Percentiles rank a stretch among this genome's conserved stretches.
phyloP scores from a whole-genome alignment of 495 filamentous ascomycete genomes.

The Daldinia grandis region DNA sequence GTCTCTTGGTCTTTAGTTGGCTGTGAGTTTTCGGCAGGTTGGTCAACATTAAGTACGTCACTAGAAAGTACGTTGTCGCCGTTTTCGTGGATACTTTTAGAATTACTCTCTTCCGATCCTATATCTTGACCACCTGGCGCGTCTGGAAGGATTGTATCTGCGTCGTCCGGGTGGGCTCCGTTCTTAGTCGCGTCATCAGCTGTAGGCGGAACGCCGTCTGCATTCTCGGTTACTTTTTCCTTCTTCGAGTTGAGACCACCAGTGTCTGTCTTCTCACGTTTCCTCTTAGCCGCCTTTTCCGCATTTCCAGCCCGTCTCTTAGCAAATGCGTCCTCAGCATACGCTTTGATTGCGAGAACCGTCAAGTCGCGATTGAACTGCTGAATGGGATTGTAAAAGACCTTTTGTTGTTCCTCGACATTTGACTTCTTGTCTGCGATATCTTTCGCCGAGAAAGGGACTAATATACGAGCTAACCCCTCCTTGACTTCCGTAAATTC shows the following conservation, averaged over 20 bases:
- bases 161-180: background rate
- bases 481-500: conserved; percentile 56
- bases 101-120: conserved; percentile 12
- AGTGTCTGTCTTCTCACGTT: conserved; percentile 46
- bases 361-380: conserved; percentile 98
- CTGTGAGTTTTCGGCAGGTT: conserved; percentile 9
- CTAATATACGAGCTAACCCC: conserved; percentile 56
- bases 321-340: conserved; percentile 72
- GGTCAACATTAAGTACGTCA: conserved; percentile 4
- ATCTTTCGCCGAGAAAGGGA: conserved; percentile 48
- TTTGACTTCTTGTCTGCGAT: conserved; percentile 36
- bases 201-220: conserved; percentile 31
- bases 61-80: background rate
- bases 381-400: conserved; percentile 99
- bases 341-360: conserved; percentile 86
- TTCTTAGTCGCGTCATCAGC: conserved; percentile 18
- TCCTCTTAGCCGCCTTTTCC: conserved; percentile 50
- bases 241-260: conserved; percentile 43
- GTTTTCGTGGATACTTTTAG: background rate
- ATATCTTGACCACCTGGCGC: conserved; percentile 34
- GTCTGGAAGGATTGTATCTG: conserved; percentile 2
- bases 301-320: conserved; percentile 50
- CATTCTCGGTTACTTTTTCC: conserved; percentile 26
- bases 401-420: conserved; percentile 67
- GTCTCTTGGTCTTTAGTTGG: conserved; percentile 31